Base-by-base conservation (phyloP, 495 filamentous ascomycete genomes). In the Tirmania nivea region DNA sequence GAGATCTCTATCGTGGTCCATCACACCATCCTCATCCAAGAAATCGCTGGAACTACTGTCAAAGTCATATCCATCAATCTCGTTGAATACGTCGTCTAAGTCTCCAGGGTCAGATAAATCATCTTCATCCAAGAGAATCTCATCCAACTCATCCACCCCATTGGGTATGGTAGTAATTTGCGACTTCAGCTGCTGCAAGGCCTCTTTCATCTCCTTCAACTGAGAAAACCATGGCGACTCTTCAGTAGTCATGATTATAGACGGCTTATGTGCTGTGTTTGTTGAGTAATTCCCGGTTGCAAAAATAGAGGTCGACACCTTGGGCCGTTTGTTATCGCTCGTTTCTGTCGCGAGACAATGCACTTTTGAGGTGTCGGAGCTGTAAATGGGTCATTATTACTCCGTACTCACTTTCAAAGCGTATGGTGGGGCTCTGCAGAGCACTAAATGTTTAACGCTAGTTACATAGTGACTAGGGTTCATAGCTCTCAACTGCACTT, bases 1-100 rank as follows among this genome's bases (percentile, higher is more conserved):
- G 16, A 77, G 76, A 42, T 73, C 76, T 1, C 74, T 78, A 35
- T 77, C 72, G 20, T 78, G 74, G 16, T 70, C 70, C 7, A 31
- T 7, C 25, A 31, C 25, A 31, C 25, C 25, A 45, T 76, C 73
- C 20, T 79, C 78, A 45, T 82, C 73, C 34, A 82, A 70, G 48
- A 76, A 71, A 10, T 81, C 64, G 51, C 72, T 72, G 50, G 70
- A 68, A 34, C 53, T 60, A 58, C 55, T 56, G 37, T 53, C 49
- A 20, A 50, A 54, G 10, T 62, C 55, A n/a, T 35, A 14, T 14
- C 47, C 55, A 11, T 34, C 47, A 19, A 48, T 34, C 7, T 55
- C 16, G 31, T 63, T 60, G 16, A 60, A 64, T 47, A 64, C 51
- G 17, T 59, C 56, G 25, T 64, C 62, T 8, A 52, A 59, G 50